These are phyloP conservation scores for Solanum aculeatissimum DNA, from an alignment of 305 asterid species.

Conservation along the genomic window DNA sequence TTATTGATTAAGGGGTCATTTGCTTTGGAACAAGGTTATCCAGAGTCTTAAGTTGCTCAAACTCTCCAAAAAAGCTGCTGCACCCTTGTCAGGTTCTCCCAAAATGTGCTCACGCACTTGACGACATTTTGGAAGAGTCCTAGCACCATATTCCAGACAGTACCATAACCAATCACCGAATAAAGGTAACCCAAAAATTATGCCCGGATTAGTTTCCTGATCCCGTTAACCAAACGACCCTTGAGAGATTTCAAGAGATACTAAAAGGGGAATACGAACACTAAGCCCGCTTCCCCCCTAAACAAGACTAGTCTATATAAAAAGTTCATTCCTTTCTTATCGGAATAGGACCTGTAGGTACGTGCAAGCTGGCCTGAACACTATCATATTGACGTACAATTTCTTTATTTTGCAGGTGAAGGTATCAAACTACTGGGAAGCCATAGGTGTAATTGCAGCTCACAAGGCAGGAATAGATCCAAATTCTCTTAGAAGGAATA, in stretches of 20 bases:
- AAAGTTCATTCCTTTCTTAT: neutral
- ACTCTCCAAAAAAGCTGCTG: neutral
- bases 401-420: slow-evolving; percentile 30
- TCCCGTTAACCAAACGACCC: too few relatives aligned
- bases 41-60: neutral
- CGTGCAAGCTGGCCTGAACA: neutral
- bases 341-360: neutral
- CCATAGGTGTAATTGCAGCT: slow-evolving; percentile 79
- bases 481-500: slow-evolving; percentile 47
- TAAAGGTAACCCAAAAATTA: too few relatives aligned
- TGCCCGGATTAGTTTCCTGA: too few relatives aligned
- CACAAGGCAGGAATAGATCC: slow-evolving; percentile 89
- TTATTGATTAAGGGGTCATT: neutral
- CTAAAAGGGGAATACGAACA: neutral
- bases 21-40: neutral
- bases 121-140: neutral
- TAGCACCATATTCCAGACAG: neutral
- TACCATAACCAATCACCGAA: neutral
- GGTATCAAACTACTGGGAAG: slow-evolving; percentile 89
- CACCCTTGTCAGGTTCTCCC: neutral
- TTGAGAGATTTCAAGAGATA: neutral
- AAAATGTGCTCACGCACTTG: neutral
- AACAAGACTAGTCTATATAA: neutral
- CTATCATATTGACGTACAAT: neutral
- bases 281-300: neutral